These are phyloP conservation scores for Hypoxylon fuscum DNA, from an alignment of 495 filamentous ascomycete species.

Conservation along the genomic window DNA sequence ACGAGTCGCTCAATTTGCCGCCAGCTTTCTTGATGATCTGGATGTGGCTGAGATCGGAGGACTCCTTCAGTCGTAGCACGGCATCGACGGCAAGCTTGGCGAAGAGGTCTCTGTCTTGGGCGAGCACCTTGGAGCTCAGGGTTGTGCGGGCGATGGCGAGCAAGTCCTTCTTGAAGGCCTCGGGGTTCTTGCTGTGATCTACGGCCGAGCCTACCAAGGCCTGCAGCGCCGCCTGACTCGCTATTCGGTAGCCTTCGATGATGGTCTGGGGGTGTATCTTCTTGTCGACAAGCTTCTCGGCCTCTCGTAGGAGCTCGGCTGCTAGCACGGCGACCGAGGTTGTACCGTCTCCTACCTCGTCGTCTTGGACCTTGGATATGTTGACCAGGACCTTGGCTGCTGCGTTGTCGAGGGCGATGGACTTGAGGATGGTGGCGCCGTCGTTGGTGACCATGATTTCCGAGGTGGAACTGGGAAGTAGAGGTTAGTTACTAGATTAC, in stretches of 20 bases:
- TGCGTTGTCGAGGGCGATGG: conserved; percentile 98
- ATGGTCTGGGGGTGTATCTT: conserved; percentile 99
- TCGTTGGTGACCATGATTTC: conserved; percentile 99
- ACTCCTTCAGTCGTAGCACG: conserved; percentile 87
- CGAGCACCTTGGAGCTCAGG: conserved; percentile 94
- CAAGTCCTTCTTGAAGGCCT: conserved; percentile 88
- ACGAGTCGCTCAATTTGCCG: conserved; percentile 95
- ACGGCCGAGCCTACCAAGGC: conserved; percentile 86
- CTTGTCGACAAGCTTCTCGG: conserved; percentile 94
- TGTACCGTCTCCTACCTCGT: conserved; percentile 97
- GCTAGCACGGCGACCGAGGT: conserved; percentile 86
- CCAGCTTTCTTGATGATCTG: conserved; percentile 99
- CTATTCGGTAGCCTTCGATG: conserved; percentile 98
- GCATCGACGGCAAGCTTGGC: conserved; percentile 91
- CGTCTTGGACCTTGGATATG: conserved; percentile 99
- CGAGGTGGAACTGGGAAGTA: conserved; percentile 77
- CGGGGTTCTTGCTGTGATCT: conserved; percentile 83
- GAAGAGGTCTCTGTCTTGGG: conserved; percentile 94
- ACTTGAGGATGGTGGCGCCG: conserved; percentile 96
- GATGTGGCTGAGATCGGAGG: conserved; percentile 94
- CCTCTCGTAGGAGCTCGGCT: conserved; percentile 93
- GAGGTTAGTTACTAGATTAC: conserved; percentile 20
- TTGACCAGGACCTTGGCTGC: conserved; percentile 98
- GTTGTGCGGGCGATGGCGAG: conserved; percentile 94
- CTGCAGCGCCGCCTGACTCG: conserved; percentile 82